Conservation (phyloP, 257 asterid genomes). For the Solanum dulcamara region DNA sequence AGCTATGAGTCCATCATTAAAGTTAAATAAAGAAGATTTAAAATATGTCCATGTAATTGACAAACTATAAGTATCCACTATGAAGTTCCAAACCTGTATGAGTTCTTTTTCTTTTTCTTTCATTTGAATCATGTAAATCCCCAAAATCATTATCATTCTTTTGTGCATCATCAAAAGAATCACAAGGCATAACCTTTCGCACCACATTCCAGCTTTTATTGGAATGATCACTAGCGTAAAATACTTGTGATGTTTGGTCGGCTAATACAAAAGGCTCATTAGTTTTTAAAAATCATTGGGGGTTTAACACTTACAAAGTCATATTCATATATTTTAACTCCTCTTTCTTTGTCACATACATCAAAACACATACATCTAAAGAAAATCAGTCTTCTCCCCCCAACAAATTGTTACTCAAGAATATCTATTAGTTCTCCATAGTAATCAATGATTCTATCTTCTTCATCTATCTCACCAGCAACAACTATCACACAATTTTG, state of each 20-base stretch:
- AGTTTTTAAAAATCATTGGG: neutral
- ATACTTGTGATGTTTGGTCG: too few relatives aligned
- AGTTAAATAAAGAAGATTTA: neutral
- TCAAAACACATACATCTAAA: neutral
- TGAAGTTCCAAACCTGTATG: neutral
- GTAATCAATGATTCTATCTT: neutral
- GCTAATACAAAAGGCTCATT: neutral
- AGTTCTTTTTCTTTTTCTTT: neutral
- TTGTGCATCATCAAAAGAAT: neutral
- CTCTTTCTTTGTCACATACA: neutral
- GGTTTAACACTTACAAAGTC: neutral
- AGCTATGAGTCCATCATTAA: too few relatives aligned
- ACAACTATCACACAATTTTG: neutral
- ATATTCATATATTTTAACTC: neutral
- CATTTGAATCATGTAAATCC: neutral
- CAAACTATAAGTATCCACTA: neutral
- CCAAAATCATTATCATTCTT: neutral
- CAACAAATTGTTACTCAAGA: neutral
- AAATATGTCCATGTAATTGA: neutral
- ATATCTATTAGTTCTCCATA: neutral
- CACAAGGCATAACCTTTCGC: neutral
- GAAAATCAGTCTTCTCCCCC: neutral
- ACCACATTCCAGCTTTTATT: neutral
- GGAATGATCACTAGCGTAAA: neutral
- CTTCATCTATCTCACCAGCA: neutral